These are phyloP conservation scores for Lepidium africanum DNA, from an alignment of 345 rosid species.

Conservation along the genomic window DNA sequence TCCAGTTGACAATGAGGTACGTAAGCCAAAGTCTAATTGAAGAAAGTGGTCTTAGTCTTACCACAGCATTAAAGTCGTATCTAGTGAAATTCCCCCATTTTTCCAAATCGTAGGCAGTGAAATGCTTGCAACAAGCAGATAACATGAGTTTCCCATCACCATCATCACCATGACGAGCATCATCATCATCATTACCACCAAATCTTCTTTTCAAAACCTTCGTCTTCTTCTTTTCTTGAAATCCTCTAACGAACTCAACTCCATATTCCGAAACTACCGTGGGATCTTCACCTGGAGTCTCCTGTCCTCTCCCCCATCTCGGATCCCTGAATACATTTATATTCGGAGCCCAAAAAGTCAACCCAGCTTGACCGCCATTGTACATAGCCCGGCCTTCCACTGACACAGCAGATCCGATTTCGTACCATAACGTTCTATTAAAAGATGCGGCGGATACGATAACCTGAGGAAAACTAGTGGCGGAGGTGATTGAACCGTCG, in stretches of 20 bases:
- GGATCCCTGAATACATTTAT: constrained; percentile 85
- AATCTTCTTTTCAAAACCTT: constrained; percentile 2
- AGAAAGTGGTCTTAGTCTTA: constrained; percentile 16
- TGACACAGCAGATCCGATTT: constrained; percentile 56
- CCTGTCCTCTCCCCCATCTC: constrained; percentile 98
- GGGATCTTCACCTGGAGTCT: constrained; percentile 96
- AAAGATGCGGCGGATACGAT: constrained; percentile 62
- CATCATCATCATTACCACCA: neutral
- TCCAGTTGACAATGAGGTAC: neutral
- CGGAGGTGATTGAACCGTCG: constrained; percentile 52
- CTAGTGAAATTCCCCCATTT: constrained; percentile 70
- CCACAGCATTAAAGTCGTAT: constrained; percentile 87
- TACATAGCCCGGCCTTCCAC: constrained; percentile 85
- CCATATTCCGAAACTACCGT: constrained; percentile 65
- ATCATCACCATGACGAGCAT: constrained; percentile 29
- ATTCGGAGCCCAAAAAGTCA: constrained; percentile 94
- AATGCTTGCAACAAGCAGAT: constrained; percentile 95
- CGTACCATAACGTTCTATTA: constrained; percentile 73
- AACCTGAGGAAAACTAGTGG: constrained; percentile 86
- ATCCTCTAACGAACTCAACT: constrained; percentile 65
- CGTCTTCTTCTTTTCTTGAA: constrained; percentile 43
- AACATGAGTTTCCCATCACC: constrained; percentile 56
- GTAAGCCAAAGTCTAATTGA: neutral
- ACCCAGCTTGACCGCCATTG: constrained; percentile 76
- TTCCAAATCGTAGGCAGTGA: constrained; percentile 88